Evolutionary conservation across 257 asterid species (phyloP).

Genomic region (Nicotiana paniculata): DNA sequence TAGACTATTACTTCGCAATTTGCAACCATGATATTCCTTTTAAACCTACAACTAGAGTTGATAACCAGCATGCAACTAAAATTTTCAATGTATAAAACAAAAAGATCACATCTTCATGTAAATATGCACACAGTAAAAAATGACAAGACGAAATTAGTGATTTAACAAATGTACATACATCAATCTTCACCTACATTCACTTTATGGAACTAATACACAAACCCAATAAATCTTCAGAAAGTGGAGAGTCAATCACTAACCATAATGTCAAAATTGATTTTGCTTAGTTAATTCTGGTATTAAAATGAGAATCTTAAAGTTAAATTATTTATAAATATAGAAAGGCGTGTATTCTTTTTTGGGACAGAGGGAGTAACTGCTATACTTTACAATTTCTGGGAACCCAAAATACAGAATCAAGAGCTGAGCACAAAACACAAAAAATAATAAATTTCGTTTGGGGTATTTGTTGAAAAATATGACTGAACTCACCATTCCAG

Average conservation of each 20-base stretch:
- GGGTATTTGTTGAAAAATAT: background rate
- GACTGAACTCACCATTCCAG: constrained; percentile 43
- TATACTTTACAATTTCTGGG: background rate
- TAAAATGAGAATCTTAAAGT: no score
- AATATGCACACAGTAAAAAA: background rate
- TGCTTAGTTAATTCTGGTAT: background rate
- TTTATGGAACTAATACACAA: background rate
- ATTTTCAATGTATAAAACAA: background rate
- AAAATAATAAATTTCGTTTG: background rate
- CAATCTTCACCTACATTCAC: background rate
- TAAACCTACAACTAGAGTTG: background rate
- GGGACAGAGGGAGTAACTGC: no score
- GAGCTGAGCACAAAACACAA: background rate
- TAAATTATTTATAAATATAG: no score
- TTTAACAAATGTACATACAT: background rate
- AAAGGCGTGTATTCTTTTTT: no score
- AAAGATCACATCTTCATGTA: background rate
- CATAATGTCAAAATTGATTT: background rate
- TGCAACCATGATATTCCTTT: background rate
- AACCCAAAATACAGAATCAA: background rate
- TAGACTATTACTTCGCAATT: background rate
- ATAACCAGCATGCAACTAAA: background rate
- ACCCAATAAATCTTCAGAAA: background rate
- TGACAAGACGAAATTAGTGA: background rate
- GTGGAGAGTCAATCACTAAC: background rate